A percentile compares a stretch with the other conserved stretches of the same genome.
Evolutionary conservation across 306 rosid genomes (phyloP).

Genomic region (Pterocarpus santalinus): DNA sequence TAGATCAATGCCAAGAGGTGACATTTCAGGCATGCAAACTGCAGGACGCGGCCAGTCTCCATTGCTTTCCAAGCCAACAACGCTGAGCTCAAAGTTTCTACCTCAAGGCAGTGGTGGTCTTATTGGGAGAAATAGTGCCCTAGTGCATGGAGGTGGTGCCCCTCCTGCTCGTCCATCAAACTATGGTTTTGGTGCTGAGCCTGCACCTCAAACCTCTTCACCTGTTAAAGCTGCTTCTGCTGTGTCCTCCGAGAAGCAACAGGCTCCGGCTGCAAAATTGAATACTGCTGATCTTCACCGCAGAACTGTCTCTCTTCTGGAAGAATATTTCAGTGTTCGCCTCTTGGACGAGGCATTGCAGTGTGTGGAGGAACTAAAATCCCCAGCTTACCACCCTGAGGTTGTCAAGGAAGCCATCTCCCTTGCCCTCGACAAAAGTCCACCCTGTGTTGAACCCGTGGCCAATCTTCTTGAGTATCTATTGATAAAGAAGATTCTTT

Average conservation of each 20-base stretch:
- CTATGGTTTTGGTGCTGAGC: conserved; percentile 52
- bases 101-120: conserved; percentile 90
- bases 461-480: conserved; percentile 74
- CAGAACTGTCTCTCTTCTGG: conserved; percentile 77
- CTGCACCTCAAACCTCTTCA: conserved; percentile 57
- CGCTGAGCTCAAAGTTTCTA: conserved; percentile 70
- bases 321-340: conserved; percentile 78
- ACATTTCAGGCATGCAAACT: conserved; percentile 58
- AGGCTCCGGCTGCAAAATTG: conserved; percentile 57
- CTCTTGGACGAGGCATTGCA: conserved; percentile 85
- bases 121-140: conserved; percentile 80
- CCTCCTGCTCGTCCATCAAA: conserved; percentile 63
- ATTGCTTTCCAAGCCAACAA: conserved; percentile 62
- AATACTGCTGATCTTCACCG: conserved; percentile 60
- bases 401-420: conserved; percentile 89
- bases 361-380: conserved; percentile 87
- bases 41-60: conserved; percentile 80
- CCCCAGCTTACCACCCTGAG: conserved; percentile 84
- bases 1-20: conserved; percentile 78
- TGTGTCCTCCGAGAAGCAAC: conserved; percentile 61
- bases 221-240: conserved; percentile 59
- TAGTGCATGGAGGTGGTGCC: conserved; percentile 76
- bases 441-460: conserved; percentile 71
- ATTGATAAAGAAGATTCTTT: conserved; percentile 59
- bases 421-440: conserved; percentile 81